phyloP scores from a whole-genome alignment of 306 rosid species.

The Fragaria nilgerrensis region DNA sequence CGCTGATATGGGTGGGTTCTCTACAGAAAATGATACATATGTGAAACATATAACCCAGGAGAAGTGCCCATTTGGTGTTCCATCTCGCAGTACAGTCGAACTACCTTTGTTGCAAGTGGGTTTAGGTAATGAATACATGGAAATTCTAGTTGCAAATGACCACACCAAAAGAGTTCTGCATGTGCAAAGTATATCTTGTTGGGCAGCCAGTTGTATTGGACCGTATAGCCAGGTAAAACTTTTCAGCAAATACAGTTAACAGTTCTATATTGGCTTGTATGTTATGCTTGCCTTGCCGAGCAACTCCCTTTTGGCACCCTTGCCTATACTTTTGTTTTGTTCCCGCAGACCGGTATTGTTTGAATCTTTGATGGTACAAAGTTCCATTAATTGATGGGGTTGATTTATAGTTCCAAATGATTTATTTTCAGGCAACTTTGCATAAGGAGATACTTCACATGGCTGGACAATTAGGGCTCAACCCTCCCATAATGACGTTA shows the following conservation, averaged over 20 bases:
- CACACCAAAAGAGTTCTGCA: constrained; percentile 82
- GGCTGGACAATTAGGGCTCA: constrained; percentile 98
- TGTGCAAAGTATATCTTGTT: constrained; percentile 87
- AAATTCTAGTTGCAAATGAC: constrained; percentile 74
- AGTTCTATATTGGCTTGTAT: not conserved
- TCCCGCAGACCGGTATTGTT: not conserved
- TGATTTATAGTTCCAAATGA: constrained; percentile 5
- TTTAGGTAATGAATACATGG: constrained; percentile 69
- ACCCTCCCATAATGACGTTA: constrained; percentile 87
- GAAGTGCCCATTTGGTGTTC: constrained; percentile 86
- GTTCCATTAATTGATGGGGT: not conserved
- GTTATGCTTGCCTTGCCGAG: not conserved
- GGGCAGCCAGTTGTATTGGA: constrained; percentile 99
- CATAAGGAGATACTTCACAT: constrained; percentile 83
- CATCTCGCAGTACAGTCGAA: constrained; percentile 95
- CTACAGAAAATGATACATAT: constrained; percentile 76
- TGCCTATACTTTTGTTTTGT: not conserved
- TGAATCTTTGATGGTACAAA: not conserved
- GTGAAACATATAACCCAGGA: constrained; percentile 75
- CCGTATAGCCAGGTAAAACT: constrained; percentile 89
- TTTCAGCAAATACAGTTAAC: not conserved
- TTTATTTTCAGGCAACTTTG: constrained; percentile 72
- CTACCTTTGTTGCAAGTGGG: constrained; percentile 65
- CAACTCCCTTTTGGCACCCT: not conserved
- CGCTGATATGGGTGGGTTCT: constrained; percentile 76